Base-by-base conservation (phyloP, 23 red algal genomes). In the Gracilaria gracilis region DNA sequence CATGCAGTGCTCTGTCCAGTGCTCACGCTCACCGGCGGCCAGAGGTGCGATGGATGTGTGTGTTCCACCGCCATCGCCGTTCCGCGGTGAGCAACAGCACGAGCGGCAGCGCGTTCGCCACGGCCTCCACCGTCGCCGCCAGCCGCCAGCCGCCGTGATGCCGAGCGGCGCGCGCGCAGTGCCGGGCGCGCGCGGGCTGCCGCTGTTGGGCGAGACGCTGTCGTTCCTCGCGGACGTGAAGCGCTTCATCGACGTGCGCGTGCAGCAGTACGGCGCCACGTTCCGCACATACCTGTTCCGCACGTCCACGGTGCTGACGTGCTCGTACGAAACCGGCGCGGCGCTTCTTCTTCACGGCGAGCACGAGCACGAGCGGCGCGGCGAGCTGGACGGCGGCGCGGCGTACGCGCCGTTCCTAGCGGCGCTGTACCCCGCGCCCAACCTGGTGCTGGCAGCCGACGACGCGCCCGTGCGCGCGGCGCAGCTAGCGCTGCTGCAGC, bases 281-380 rank as follows among this genome's bases (percentile, higher is more conserved):
- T 87, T 87, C 53, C 64, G 66, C 40, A 87, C 83, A 12, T 27
- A 87, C 44, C 69, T 87, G 50, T 73, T 87, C 42, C 23, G 62
- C 44, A 25, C 29, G 61, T 20, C 25, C 51, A 87, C 83, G 27
- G 58, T 75, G 23, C 25, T 87, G 31, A 54, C 49, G 27, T 75
- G 66, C 51, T 87, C 46, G 33, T 87, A 72, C 40, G 14, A 74
- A n/a, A 67, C 64, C 0, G 67, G 32, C 34, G 34, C 55, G 48
- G 77, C 77, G 34, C 16, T 59, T 8, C 46, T 81, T 1, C 19
- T 39, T 32, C 27, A 81, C 34, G 9, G 3, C 20, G 6, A 9
- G 15, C 28, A 19, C 36, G 66, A 12, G 11, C 11, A 7, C 4
- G 33, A 35, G 28, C 11, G 16, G 5, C 7, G 13, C 21, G 59